phyloP scores from a whole-genome alignment of 495 filamentous ascomycete genomes.

The Penicillium atrosanguineum region DNA sequence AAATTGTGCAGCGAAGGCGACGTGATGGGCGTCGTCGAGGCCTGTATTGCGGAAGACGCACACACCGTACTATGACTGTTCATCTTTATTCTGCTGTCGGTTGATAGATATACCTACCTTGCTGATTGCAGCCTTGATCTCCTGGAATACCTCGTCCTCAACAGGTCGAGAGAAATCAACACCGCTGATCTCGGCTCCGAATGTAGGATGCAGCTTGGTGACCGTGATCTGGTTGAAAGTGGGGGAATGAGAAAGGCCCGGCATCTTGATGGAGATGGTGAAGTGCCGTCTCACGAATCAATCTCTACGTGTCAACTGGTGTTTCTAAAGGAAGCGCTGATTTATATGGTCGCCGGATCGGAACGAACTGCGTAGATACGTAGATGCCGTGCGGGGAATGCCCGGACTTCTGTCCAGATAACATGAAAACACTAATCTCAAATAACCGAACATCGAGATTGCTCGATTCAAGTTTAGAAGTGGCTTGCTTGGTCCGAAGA shows the following conservation, averaged over 20 bases:
- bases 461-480: background rate
- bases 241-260: background rate
- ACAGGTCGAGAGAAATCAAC: slow-evolving; percentile 47
- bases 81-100: background rate
- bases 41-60: slow-evolving; percentile 53
- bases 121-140: slow-evolving; percentile 26
- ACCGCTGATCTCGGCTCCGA: slow-evolving; percentile 52
- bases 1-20: slow-evolving; percentile 51
- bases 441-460: background rate
- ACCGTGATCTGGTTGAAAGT: slow-evolving; percentile 20
- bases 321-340: background rate
- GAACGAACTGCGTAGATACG: slow-evolving; percentile 9
- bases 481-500: background rate
- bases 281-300: background rate
- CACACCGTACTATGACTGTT: slow-evolving; percentile 51
- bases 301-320: too few relatives aligned
- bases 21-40: slow-evolving; percentile 51
- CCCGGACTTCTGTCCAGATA: slow-evolving; percentile 15
- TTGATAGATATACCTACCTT: slow-evolving; percentile 8
- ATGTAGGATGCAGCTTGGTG: slow-evolving; percentile 51
- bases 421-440: background rate
- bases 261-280: background rate
- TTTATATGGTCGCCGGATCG: background rate
- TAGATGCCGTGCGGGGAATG: slow-evolving; percentile 9
- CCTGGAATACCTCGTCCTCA: slow-evolving; percentile 42